Percentiles rank a stretch among this genome's conserved stretches.
These are phyloP conservation scores for Ophiostoma populinum DNA, from an alignment of 2,329 filamentous ascomycete species.

Conservation along the genomic window DNA sequence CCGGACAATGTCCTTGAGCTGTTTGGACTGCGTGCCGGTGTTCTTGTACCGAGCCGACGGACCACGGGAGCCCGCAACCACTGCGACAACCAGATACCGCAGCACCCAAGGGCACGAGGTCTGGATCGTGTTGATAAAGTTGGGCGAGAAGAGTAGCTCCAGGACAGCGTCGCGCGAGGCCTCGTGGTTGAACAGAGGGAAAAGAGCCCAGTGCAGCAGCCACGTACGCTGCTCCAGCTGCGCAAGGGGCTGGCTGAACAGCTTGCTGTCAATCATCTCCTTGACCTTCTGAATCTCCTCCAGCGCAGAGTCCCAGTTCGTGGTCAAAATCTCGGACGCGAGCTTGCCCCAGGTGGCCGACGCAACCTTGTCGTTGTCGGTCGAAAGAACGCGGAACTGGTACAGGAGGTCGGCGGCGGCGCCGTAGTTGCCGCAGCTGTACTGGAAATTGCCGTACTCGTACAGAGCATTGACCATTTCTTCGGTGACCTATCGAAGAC, in stretches of 20 bases:
- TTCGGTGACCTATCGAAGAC: conserved; percentile 59
- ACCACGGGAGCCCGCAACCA: conserved; percentile 83
- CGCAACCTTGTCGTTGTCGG: conserved; percentile 93
- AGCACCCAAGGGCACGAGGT: conserved; percentile 93
- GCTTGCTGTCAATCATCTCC: conserved; percentile 80
- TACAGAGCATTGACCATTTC: conserved; percentile 95
- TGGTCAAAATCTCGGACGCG: conserved; percentile 84
- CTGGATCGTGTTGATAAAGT: conserved; percentile 99
- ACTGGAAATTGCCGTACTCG: conserved; percentile 93
- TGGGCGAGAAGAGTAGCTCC: conserved; percentile 90
- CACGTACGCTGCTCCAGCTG: conserved; percentile 94
- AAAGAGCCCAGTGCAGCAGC: conserved; percentile 96
- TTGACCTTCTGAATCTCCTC: conserved; percentile 83
- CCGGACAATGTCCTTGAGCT: conserved; percentile 91
- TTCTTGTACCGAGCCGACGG: conserved; percentile 65
- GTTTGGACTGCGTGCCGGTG: conserved; percentile 82
- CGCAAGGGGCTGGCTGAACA: conserved; percentile 90
- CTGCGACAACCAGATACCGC: conserved; percentile 80
- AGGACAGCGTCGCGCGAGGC: conserved; percentile 76
- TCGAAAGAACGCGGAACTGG: conserved; percentile 94
- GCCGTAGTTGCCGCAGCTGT: conserved; percentile 87
- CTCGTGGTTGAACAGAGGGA: conserved; percentile 98
- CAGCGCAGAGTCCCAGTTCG: conserved; percentile 87
- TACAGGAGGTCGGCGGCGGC: conserved; percentile 86
- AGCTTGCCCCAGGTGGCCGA: conserved; percentile 97